phyloP scores from a whole-genome alignment of 2,329 filamentous ascomycete genomes.

The Colletotrichum incanum region DNA sequence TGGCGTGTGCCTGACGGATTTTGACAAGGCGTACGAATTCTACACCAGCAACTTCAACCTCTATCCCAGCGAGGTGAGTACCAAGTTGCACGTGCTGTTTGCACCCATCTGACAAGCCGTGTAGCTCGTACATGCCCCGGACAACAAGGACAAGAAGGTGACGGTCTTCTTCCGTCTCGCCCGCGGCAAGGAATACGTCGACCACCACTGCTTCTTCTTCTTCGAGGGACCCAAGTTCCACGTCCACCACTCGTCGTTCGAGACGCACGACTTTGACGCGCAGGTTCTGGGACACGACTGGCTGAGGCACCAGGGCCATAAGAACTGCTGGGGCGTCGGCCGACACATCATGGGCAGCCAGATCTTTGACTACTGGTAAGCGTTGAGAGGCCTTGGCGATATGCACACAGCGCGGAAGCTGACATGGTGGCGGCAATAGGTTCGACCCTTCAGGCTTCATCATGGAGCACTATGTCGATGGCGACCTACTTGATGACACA shows the following conservation, averaged over 20 bases:
- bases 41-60: conserved; percentile 67
- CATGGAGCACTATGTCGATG: conserved; percentile 80
- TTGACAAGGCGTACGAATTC: conserved; percentile 64
- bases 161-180: conserved; percentile 64
- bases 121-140: conserved; percentile 44
- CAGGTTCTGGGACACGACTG: conserved; percentile 81
- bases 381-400: not conserved
- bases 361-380: conserved; percentile 67
- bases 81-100: no score
- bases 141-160: conserved; percentile 53
- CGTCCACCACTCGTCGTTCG: conserved; percentile 79
- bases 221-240: conserved; percentile 64
- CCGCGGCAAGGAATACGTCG: conserved; percentile 61
- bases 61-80: conserved; percentile 62
- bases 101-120: not conserved
- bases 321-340: conserved; percentile 79
- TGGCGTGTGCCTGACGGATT: conserved; percentile 68
- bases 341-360: conserved; percentile 79
- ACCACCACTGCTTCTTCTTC: conserved; percentile 69
- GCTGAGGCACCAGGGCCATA: conserved; percentile 74
- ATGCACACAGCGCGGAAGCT: not conserved
- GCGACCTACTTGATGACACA: conserved; percentile 73
- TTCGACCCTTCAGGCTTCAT: conserved; percentile 76
- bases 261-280: conserved; percentile 80
- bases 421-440: conserved; percentile 51